A percentile compares a stretch with the other conserved stretches of the same genome.
Conservation (phyloP, 192 early-diverging fungal species). For the Coemansia sp. region DNA sequence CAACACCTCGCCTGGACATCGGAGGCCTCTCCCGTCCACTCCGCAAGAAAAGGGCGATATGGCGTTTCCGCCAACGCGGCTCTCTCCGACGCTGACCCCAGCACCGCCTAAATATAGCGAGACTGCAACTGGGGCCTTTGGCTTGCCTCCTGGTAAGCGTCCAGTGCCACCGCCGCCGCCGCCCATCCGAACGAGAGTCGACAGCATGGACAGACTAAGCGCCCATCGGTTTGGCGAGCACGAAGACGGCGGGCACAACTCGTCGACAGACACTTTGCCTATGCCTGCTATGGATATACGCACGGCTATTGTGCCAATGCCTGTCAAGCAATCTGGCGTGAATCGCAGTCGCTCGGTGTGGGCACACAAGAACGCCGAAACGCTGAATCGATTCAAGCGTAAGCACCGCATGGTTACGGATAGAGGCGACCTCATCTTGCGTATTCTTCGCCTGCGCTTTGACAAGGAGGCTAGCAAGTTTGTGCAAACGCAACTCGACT, state of each 20-base stretch:
- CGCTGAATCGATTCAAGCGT: slow-evolving; percentile 29
- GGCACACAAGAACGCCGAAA: slow-evolving; percentile 55
- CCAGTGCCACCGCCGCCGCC: slow-evolving; percentile 10
- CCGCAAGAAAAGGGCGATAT: slow-evolving; percentile 1
- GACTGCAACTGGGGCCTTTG: background rate
- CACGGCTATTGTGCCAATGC: slow-evolving; percentile 32
- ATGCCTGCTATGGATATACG: slow-evolving; percentile 30
- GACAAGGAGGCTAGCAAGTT: slow-evolving; percentile 51
- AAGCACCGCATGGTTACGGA: slow-evolving; percentile 50
- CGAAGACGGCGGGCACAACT: slow-evolving; percentile 21
- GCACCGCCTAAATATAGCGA: slow-evolving; percentile 6
- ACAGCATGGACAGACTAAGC: slow-evolving; percentile 1
- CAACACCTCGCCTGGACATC: background rate
- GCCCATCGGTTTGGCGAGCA: slow-evolving; percentile 15
- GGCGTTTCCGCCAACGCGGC: background rate
- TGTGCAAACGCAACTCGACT: slow-evolving; percentile 47
- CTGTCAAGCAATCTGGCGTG: slow-evolving; percentile 16
- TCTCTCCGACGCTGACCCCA: background rate
- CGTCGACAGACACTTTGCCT: slow-evolving; percentile 36
- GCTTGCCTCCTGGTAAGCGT: background rate
- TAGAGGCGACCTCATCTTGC: slow-evolving; percentile 51
- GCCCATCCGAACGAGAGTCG: slow-evolving; percentile 7
- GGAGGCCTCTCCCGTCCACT: background rate
- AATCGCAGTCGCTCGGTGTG: slow-evolving; percentile 54
- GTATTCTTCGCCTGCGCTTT: slow-evolving; percentile 48